Evolutionary conservation across 2,329 filamentous ascomycete species (phyloP).

Genomic region (Aspergillus sp.): DNA sequence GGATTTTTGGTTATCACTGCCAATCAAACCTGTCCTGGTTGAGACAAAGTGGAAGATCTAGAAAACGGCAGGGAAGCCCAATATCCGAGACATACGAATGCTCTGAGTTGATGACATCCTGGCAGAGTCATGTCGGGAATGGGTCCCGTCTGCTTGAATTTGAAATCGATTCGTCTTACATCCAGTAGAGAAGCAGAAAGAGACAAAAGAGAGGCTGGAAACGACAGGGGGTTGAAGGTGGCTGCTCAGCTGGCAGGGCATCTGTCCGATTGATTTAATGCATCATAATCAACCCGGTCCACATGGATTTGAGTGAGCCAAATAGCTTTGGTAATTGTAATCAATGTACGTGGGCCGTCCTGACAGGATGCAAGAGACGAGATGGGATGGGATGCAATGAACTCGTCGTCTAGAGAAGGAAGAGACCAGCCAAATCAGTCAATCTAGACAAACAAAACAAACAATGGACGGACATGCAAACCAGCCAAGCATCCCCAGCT

Average conservation of each 20-base stretch:
- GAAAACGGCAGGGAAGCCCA: slow-evolving; percentile 5
- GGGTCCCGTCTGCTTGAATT: background rate
- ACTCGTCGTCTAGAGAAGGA: too few relatives aligned
- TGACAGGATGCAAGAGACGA: background rate
- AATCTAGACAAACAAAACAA: background rate
- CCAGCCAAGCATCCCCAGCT: slow-evolving; percentile 4
- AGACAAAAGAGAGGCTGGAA: background rate
- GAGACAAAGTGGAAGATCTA: slow-evolving; percentile 9
- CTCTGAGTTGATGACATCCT: background rate
- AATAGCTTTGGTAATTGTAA: background rate
- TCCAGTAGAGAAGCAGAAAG: background rate
- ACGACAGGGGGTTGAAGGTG: background rate
- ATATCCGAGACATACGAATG: slow-evolving; percentile 9
- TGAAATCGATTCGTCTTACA: background rate
- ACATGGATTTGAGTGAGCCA: too few relatives aligned
- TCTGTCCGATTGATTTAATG: background rate
- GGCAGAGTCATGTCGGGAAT: background rate
- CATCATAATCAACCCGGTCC: too few relatives aligned
- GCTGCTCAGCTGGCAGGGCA: background rate
- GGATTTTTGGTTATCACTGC: background rate
- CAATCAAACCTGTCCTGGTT: slow-evolving; percentile 2
- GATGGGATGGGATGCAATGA: too few relatives aligned
- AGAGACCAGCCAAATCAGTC: background rate
- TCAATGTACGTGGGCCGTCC: background rate
- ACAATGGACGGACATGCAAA: slow-evolving; percentile 1